Conservation (phyloP, 1,284 basidiomycete species). For the Stygiomarasmius scandens region DNA sequence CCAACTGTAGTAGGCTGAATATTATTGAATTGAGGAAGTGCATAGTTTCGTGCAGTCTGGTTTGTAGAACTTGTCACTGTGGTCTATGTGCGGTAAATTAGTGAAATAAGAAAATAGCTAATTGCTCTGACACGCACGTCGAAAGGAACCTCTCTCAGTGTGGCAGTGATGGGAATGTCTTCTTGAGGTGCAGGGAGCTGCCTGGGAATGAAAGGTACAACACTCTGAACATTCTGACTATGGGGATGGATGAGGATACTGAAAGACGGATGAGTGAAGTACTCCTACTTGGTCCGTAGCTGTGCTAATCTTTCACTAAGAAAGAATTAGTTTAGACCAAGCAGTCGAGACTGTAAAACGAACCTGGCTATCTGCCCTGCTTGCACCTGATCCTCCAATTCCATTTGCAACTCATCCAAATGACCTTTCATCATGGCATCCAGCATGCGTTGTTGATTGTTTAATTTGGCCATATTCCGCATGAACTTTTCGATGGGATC, state of each 20-base stretch:
- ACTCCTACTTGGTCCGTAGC: neutral
- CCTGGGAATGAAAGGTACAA: too few species aligned
- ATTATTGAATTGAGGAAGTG: too few species aligned
- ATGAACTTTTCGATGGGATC: neutral
- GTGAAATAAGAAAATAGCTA: too few species aligned
- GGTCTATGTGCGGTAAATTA: too few species aligned
- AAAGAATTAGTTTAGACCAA: too few species aligned
- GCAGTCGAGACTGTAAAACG: neutral
- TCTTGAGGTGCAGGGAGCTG: too few species aligned
- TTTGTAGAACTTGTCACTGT: too few species aligned
- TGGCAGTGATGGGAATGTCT: neutral
- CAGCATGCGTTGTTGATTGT: neutral
- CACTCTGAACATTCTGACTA: too few species aligned
- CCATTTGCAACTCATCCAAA: neutral
- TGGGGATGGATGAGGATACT: neutral
- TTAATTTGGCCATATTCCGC: neutral
- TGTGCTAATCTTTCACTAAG: neutral
- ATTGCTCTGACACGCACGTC: neutral
- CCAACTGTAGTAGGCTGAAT: too few species aligned
- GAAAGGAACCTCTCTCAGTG: neutral
- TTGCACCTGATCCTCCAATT: neutral
- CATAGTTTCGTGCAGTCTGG: too few species aligned
- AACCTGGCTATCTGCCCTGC: neutral
- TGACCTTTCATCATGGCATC: neutral
- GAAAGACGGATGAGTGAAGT: neutral